A percentile compares a stretch with the other conserved stretches of the same genome.
Conservation (phyloP, 164 flowering plant genomes). For the Tetracentron sinense region DNA sequence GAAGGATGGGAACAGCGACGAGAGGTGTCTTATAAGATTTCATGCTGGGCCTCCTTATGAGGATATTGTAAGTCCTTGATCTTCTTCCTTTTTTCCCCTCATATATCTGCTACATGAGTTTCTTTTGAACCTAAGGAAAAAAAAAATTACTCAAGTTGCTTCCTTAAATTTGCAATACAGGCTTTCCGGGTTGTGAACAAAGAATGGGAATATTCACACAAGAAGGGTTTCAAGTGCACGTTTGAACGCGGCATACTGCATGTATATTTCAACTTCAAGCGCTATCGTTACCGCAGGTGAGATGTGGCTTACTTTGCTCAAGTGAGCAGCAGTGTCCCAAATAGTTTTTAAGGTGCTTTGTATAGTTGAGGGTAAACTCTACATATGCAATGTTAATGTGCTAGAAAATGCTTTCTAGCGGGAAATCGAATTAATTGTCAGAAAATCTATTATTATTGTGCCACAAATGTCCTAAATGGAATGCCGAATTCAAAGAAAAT, state of each 20-base stretch:
- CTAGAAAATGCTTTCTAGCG: neutral
- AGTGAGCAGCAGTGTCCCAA: neutral
- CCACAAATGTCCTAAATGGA: too few relatives aligned
- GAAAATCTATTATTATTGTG: too few relatives aligned
- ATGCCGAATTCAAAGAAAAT: too few relatives aligned
- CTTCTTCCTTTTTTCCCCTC: too few relatives aligned
- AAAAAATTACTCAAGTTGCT: neutral
- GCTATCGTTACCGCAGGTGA: slow-evolving; percentile 84
- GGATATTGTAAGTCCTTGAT: slow-evolving; percentile 67
- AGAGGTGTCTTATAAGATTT: slow-evolving; percentile 88
- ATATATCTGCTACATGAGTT: neutral
- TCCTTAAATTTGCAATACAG: slow-evolving; percentile 28
- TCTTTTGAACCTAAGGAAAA: neutral
- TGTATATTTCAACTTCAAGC: slow-evolving; percentile 94
- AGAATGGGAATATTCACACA: slow-evolving; percentile 98
- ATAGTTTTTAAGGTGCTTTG: neutral
- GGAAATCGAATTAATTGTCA: too few relatives aligned
- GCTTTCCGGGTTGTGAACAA: slow-evolving; percentile 91
- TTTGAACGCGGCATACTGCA: slow-evolving; percentile 96
- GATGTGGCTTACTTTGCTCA: neutral
- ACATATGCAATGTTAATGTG: neutral
- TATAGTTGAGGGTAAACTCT: neutral
- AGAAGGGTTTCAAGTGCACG: slow-evolving; percentile 95
- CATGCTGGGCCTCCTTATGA: slow-evolving; percentile 99
- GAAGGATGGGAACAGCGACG: slow-evolving; percentile 80